Conservation (phyloP, 805 yeast genomes). For the Jamesozyma lodderae region DNA sequence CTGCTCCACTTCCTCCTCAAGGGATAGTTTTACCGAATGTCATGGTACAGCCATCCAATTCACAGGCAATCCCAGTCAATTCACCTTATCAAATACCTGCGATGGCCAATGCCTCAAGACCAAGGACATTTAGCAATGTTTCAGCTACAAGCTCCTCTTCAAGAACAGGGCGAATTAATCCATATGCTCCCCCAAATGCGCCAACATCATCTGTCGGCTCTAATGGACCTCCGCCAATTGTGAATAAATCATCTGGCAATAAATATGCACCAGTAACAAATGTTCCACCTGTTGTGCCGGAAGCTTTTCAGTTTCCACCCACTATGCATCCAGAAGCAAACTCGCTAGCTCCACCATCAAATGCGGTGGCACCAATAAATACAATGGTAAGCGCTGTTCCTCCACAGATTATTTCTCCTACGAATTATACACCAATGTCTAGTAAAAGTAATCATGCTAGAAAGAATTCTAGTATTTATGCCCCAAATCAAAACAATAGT, state of each 20-base stretch:
- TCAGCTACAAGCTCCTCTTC: not conserved
- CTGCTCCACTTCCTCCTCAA: conserved; percentile 2
- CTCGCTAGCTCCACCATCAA: not conserved
- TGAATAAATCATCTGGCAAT: not conserved
- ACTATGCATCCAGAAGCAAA: not conserved
- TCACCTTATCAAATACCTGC: not conserved
- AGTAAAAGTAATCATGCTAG: conserved; percentile 15
- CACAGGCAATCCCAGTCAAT: conserved; percentile 1
- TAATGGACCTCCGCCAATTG: not conserved
- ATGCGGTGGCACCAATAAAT: not conserved
- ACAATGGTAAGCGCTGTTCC: not conserved
- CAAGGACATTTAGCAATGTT: not conserved
- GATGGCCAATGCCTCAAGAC: not conserved
- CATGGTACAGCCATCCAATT: conserved; percentile 4
- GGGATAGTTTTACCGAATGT: conserved; percentile 10
- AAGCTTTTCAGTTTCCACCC: not conserved
- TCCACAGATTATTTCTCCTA: not conserved
- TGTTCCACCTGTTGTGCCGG: not conserved
- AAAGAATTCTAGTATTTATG: conserved; percentile 27
- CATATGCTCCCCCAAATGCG: conserved; percentile 4
- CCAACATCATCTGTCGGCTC: not conserved
- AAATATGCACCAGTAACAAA: not conserved
- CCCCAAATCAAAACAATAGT: conserved; percentile 22
- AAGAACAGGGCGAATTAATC: not conserved
- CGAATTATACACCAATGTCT: not conserved